Base-by-base conservation (phyloP, 2,329 filamentous ascomycete genomes). In the Fusarium pininemorale region DNA sequence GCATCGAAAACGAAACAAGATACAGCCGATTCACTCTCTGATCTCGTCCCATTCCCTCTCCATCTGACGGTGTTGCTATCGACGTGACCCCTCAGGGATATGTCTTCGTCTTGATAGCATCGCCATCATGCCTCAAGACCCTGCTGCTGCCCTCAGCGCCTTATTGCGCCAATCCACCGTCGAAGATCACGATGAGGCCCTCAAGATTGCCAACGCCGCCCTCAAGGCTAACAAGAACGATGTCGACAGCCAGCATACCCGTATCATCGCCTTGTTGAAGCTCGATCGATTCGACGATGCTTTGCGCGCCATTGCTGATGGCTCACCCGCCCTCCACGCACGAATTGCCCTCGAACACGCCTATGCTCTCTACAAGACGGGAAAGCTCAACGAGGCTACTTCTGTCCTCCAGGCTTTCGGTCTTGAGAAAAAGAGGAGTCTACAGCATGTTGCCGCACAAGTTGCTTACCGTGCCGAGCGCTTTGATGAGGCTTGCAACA, bases 311-410 rank as follows among this genome's bases (percentile, higher is more conserved):
- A 88, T 96, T 67, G 88, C 91, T 68, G 89, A 91, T 41, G 90
- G 87, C 24, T 90, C 90, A 55, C 85, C 88, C 66, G 85, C 84
- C 72, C 83, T 95, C 65, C 89, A 91, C 79, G 84, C 88, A 44
- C 83, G 83, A 65, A 93, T 91, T 74, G 79, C 83, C 22, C 86
- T 95, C 48, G 94, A 95, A 81, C 91, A 91, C 80, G 90, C 92
- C 5, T 97, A 97, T 84, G 92, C 93, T n/a, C 87, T 95, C 26
- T 97, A 96, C 84, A 96, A 95, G 84, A 88, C 90, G 1, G 93
- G 93, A 30, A 87, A 90, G 73, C 87, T 94, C 3, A 84, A 87
- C 26, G 91, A 92, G 64, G 93, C 94, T n/a, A 86, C 88, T 32
- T 81, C 79, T 5, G 71, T 84, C 22, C 78, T 88, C 24, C 77